These are phyloP conservation scores for Niebla homalea DNA, from an alignment of 495 filamentous ascomycete species.

Conservation along the genomic window DNA sequence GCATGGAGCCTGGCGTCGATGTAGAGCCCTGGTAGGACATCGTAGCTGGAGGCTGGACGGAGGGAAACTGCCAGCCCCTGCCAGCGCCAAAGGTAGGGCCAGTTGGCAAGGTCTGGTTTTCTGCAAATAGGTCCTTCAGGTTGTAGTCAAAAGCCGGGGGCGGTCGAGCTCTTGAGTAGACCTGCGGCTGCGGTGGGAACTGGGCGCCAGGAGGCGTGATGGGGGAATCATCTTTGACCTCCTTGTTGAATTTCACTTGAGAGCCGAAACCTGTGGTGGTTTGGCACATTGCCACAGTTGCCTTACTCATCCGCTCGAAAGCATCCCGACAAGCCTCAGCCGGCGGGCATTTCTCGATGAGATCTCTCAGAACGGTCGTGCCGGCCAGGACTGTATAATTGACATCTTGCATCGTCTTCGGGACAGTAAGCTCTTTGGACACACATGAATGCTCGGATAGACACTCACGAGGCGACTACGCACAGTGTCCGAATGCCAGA, in stretches of 20 bases:
- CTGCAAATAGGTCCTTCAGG: conserved; percentile 40
- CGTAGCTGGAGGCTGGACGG: conserved; percentile 13
- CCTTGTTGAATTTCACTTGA: conserved; percentile 23
- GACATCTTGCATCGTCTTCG: conserved; percentile 79
- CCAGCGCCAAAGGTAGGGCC: not conserved
- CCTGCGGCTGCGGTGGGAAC: conserved; percentile 6
- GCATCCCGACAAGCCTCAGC: conserved; percentile 82
- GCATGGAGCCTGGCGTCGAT: conserved; percentile 27
- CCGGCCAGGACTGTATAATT: conserved; percentile 94
- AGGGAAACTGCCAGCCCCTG: conserved; percentile 3
- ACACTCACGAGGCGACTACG: conserved; percentile 63
- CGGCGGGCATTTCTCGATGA: conserved; percentile 67
- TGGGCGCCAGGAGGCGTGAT: conserved; percentile 4
- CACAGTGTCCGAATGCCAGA: conserved; percentile 89
- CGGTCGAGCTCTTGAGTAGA: conserved; percentile 10
- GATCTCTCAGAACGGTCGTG: conserved; percentile 67
- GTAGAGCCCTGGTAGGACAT: too few species aligned
- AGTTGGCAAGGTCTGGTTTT: conserved; percentile 9
- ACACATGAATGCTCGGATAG: not conserved
- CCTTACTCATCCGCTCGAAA: conserved; percentile 90
- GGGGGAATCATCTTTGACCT: conserved; percentile 10
- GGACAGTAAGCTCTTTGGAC: not conserved
- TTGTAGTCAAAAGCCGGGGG: conserved; percentile 53
- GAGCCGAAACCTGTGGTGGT: conserved; percentile 70
- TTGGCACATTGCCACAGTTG: conserved; percentile 82